Percentiles rank a stretch among this genome's conserved stretches.
These are phyloP conservation scores for Leucoagaricus sp. DNA, from an alignment of 1,284 basidiomycete species.

Conservation along the genomic window DNA sequence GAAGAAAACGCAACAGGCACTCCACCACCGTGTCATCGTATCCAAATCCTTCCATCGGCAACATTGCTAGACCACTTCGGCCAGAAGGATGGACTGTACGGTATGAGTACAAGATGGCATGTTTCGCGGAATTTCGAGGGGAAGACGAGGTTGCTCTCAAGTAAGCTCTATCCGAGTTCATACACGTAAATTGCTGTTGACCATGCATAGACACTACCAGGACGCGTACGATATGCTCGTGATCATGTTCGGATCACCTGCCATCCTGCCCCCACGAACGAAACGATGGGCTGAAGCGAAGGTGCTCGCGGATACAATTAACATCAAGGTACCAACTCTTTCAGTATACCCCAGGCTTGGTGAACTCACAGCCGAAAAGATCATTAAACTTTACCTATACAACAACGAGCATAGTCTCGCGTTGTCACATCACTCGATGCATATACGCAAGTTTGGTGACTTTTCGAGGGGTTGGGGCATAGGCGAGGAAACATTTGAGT, in stretches of 20 bases:
- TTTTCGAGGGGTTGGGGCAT: conserved; percentile 95
- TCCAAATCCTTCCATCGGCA: conserved; percentile 46
- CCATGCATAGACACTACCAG: conserved; percentile 75
- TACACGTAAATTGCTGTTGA: neutral
- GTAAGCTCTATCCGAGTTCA: conserved; percentile 36
- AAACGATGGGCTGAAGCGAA: conserved; percentile 99
- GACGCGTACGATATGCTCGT: conserved; percentile 83
- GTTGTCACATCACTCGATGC: conserved; percentile 79
- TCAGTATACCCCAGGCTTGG: neutral
- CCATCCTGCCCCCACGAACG: conserved; percentile 86
- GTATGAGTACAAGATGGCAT: conserved; percentile 96
- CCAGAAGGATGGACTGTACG: conserved; percentile 94
- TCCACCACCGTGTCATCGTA: conserved; percentile 53
- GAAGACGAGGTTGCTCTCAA: conserved; percentile 90
- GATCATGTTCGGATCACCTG: conserved; percentile 86
- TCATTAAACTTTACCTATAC: conserved; percentile 88
- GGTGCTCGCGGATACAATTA: conserved; percentile 91
- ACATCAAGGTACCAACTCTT: conserved; percentile 64
- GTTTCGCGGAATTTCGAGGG: conserved; percentile 92
- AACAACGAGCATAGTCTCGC: conserved; percentile 80
- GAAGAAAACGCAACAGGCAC: conserved; percentile 84
- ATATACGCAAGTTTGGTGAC: conserved; percentile 85
- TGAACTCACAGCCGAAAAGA: conserved; percentile 43
- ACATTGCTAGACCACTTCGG: conserved; percentile 60
- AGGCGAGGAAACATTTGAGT: conserved; percentile 96